phyloP scores from a whole-genome alignment of 768 basidiomycete genomes.

The Podaxis pistillaris region DNA sequence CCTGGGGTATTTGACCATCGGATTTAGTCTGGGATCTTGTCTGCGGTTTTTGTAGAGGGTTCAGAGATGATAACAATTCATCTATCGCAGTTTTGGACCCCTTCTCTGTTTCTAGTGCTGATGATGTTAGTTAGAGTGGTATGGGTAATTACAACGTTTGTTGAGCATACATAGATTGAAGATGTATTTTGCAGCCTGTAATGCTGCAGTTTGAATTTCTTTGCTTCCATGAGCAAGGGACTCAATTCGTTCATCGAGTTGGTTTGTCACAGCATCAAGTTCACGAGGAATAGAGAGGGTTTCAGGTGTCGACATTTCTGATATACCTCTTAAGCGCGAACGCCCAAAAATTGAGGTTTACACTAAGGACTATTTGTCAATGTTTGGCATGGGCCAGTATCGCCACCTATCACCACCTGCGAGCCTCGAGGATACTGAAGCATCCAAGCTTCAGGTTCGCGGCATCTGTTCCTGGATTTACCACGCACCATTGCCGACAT shows the following conservation, averaged over 20 bases:
- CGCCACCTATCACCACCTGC: too few relatives aligned
- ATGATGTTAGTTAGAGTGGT: conserved; percentile 15
- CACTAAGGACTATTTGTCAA: conserved; percentile 4
- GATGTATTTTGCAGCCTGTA: conserved; percentile 68
- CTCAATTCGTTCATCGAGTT: conserved; percentile 55
- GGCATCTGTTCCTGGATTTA: not conserved
- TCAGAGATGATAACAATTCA: conserved; percentile 65
- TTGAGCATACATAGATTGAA: conserved; percentile 68
- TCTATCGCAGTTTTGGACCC: conserved; percentile 62
- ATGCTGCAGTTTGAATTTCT: conserved; percentile 54
- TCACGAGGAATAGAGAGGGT: conserved; percentile 25
- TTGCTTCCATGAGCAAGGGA: conserved; percentile 52
- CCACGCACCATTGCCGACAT: not conserved
- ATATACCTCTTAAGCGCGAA: not conserved
- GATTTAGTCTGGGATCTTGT: conserved; percentile 63
- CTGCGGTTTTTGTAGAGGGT: conserved; percentile 66
- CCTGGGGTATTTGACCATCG: conserved; percentile 38
- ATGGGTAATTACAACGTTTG: not conserved
- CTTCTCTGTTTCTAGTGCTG: conserved; percentile 69
- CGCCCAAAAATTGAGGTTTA: conserved; percentile 10
- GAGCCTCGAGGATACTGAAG: not conserved
- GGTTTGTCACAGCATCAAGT: conserved; percentile 48
- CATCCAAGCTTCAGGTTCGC: too few relatives aligned
- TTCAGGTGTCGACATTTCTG: conserved; percentile 8
- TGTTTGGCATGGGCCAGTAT: conserved; percentile 12